Conservation (phyloP, 139 green algal species). For the Yamagishiella unicocca region DNA sequence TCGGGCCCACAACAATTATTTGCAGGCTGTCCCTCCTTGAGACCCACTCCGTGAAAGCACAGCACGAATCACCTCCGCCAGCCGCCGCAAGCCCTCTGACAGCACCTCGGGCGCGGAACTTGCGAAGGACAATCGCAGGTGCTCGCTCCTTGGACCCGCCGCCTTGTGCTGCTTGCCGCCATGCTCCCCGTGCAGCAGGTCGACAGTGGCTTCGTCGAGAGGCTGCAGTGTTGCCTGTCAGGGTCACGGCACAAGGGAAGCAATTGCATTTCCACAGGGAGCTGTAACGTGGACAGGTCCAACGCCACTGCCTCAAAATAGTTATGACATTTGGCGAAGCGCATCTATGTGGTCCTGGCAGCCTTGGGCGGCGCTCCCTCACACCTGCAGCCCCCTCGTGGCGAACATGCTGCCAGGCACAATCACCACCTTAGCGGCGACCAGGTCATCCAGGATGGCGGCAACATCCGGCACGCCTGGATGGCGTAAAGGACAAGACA, state of each 20-base stretch:
- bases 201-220: too few relatives aligned
- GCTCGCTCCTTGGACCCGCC: neutral
- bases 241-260: too few relatives aligned
- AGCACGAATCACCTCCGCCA: slow-evolving; percentile 6
- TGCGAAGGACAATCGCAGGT: slow-evolving; percentile 46
- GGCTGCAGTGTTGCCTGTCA: too few relatives aligned
- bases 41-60: neutral
- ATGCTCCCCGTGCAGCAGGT: neutral
- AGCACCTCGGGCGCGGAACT: neutral
- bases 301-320: too few relatives aligned
- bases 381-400: neutral
- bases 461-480: slow-evolving; percentile 33
- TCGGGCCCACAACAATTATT: too few relatives aligned
- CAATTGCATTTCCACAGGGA: too few relatives aligned
- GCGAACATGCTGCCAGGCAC: slow-evolving; percentile 50
- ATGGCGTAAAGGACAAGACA: neutral
- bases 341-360: too few relatives aligned
- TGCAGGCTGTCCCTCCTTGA: neutral
- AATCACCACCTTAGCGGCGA: slow-evolving; percentile 41
- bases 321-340: too few relatives aligned
- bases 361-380: too few relatives aligned
- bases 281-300: too few relatives aligned
- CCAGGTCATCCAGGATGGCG: slow-evolving; percentile 33
- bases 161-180: neutral
- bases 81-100: slow-evolving; percentile 34